Evolutionary conservation across 768 basidiomycete species (phyloP).

Genomic region (Asterophora lycoperdoides): DNA sequence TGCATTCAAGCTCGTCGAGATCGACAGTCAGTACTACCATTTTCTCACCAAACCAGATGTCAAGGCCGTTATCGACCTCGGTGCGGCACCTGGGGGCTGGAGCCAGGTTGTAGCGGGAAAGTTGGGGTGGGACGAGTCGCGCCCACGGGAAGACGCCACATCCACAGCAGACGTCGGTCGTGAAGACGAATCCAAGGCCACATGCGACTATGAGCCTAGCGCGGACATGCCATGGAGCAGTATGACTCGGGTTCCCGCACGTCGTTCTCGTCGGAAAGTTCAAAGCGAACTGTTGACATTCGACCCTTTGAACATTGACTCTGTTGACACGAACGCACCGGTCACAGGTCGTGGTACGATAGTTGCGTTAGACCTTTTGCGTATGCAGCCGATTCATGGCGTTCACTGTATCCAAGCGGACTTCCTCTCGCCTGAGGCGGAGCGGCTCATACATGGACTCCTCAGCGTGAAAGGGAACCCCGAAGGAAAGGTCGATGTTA

Average conservation of each 20-base stretch:
- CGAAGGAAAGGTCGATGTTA: slow-evolving; percentile 59
- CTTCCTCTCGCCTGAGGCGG: slow-evolving; percentile 59
- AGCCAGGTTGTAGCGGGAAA: slow-evolving; percentile 74
- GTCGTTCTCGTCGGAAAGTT: slow-evolving; percentile 5
- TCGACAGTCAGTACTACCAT: slow-evolving; percentile 52
- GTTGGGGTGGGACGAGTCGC: slow-evolving; percentile 43
- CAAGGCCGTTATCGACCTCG: slow-evolving; percentile 74
- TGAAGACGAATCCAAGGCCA: no score
- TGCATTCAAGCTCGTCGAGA: slow-evolving; percentile 87
- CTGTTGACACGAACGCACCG: slow-evolving; percentile 1
- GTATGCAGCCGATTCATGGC: slow-evolving; percentile 64
- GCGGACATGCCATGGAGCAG: background rate
- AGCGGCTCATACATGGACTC: slow-evolving; percentile 35
- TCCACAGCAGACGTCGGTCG: no score
- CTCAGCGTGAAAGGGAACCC: slow-evolving; percentile 24
- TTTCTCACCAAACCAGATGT: slow-evolving; percentile 54
- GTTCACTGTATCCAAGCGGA: slow-evolving; percentile 75
- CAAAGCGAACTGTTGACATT: slow-evolving; percentile 18
- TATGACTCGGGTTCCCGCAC: background rate
- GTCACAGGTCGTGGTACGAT: slow-evolving; percentile 31
- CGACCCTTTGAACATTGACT: slow-evolving; percentile 43
- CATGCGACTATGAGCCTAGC: background rate
- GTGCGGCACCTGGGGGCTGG: slow-evolving; percentile 94
- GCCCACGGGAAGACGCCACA: background rate
- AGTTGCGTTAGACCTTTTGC: slow-evolving; percentile 76